These are phyloP conservation scores for Begonia peltatifolia DNA, from an alignment of 306 rosid species.

Conservation along the genomic window DNA sequence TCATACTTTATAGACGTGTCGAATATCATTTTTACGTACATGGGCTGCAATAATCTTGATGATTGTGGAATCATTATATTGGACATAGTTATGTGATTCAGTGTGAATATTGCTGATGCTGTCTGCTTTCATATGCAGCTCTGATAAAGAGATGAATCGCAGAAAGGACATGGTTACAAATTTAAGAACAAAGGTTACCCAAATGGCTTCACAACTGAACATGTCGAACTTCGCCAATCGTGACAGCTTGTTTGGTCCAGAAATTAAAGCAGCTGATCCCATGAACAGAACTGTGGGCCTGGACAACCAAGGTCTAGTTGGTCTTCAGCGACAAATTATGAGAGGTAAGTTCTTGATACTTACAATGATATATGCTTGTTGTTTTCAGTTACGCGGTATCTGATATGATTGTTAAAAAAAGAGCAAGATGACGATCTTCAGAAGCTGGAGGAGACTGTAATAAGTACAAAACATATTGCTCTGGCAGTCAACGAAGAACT, in stretches of 20 bases:
- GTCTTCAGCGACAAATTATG: slow-evolving; percentile 85
- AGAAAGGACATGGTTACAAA: slow-evolving; percentile 69
- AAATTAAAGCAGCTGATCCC: slow-evolving; percentile 64
- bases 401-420: slow-evolving; percentile 24
- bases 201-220: slow-evolving; percentile 82
- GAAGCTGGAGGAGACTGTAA: slow-evolving; percentile 82
- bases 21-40: too few species aligned
- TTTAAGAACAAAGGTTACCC: slow-evolving; percentile 66
- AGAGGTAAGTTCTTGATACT: slow-evolving; percentile 40
- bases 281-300: slow-evolving; percentile 64
- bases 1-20: too few species aligned
- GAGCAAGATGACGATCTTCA: slow-evolving; percentile 98
- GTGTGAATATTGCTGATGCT: slow-evolving; percentile 12
- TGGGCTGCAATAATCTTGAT: too few species aligned
- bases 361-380: background rate
- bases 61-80: too few species aligned
- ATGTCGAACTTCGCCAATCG: slow-evolving; percentile 80
- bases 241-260: slow-evolving; percentile 90
- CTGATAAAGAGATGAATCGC: slow-evolving; percentile 96
- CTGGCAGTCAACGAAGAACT: slow-evolving; percentile 96
- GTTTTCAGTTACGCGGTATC: background rate
- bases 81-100: too few species aligned
- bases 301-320: slow-evolving; percentile 77
- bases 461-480: slow-evolving; percentile 96
- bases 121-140: slow-evolving; percentile 29